Evolutionary conservation across 2,329 filamentous ascomycete species (phyloP).

Genomic region (Colletotrichum destructivum): DNA sequence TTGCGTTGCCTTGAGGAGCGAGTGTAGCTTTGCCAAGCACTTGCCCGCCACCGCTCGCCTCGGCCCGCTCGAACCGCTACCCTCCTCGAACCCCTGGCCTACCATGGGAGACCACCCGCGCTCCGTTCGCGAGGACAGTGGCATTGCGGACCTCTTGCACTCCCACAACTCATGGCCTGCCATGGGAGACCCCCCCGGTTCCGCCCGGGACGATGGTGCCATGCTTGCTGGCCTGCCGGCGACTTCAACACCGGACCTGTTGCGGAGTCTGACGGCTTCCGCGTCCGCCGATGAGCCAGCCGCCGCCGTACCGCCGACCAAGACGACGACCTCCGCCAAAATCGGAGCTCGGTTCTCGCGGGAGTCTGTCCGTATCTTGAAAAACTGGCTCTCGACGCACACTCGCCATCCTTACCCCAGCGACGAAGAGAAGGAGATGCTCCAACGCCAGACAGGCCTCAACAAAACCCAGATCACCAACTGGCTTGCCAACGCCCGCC

Average conservation of each 20-base stretch:
- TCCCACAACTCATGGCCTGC: constrained; percentile 45
- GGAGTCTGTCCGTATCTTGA: constrained; percentile 84
- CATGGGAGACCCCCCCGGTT: constrained; percentile 47
- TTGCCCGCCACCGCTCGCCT: constrained; percentile 16
- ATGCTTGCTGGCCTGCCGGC: constrained; percentile 42
- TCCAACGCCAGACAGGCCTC: constrained; percentile 85
- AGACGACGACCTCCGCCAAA: constrained; percentile 65
- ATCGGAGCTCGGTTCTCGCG: constrained; percentile 83
- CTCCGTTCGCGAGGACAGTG: constrained; percentile 41
- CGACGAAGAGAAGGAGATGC: constrained; percentile 86
- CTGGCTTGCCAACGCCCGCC: constrained; percentile 91
- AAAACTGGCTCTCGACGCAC: constrained; percentile 87
- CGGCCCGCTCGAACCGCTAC: constrained; percentile 46
- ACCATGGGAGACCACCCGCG: constrained; percentile 47
- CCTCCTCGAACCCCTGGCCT: constrained; percentile 45
- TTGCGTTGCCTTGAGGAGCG: constrained; percentile 71
- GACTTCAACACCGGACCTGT: constrained; percentile 47
- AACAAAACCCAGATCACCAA: constrained; percentile 89
- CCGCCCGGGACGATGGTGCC: constrained; percentile 53
- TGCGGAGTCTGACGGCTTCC: constrained; percentile 43
- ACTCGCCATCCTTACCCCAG: constrained; percentile 88
- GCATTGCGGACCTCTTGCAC: constrained; percentile 50
- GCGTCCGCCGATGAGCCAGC: constrained; percentile 44
- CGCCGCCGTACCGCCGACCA: constrained; percentile 43
- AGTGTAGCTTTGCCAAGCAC: constrained; percentile 67